A percentile compares a stretch with the other conserved stretches of the same genome.
phyloP scores from a whole-genome alignment of 331 rosid genomes.

The Phaseolus coccineus region DNA sequence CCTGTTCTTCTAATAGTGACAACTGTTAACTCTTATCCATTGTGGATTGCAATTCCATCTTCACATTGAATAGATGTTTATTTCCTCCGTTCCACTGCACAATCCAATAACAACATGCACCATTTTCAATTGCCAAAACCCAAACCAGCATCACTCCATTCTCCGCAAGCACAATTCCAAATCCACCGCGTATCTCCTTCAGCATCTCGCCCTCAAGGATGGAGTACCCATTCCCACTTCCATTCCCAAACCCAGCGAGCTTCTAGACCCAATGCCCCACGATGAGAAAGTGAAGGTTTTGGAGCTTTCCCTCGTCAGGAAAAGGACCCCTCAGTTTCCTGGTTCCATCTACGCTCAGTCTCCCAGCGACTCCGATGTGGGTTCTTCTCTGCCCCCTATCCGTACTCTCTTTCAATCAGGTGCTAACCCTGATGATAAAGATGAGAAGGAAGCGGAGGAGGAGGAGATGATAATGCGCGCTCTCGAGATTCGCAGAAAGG shows the following conservation, averaged over 20 bases:
- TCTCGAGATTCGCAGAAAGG: slow-evolving; percentile 87
- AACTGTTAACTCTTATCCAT: slow-evolving; percentile 41
- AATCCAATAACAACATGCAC: slow-evolving; percentile 32
- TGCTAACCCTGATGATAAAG: background rate
- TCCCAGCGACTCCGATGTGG: slow-evolving; percentile 74
- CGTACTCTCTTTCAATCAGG: slow-evolving; percentile 50
- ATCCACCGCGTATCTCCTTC: slow-evolving; percentile 76
- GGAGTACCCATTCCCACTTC: background rate
- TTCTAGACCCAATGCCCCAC: slow-evolving; percentile 53
- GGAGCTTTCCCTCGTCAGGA: slow-evolving; percentile 81
- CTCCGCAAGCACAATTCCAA: slow-evolving; percentile 81
- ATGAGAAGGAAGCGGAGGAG: slow-evolving; percentile 53
- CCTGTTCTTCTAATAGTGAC: background rate
- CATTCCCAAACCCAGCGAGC: slow-evolving; percentile 33
- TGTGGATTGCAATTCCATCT: slow-evolving; percentile 6
- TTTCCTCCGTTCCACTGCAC: slow-evolving; percentile 38
- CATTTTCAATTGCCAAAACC: slow-evolving; percentile 50
- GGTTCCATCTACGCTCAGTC: slow-evolving; percentile 90
- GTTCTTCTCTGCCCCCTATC: slow-evolving; percentile 68
- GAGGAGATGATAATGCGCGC: slow-evolving; percentile 73
- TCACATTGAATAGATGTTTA: slow-evolving; percentile 40
- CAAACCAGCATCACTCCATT: slow-evolving; percentile 34
- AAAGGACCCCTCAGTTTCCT: slow-evolving; percentile 90
- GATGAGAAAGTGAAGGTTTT: slow-evolving; percentile 66
- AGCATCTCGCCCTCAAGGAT: slow-evolving; percentile 55